Percentiles rank a stretch among this genome's conserved stretches.
These are phyloP conservation scores for Ophiostoma sp. DNA, from an alignment of 2,329 filamentous ascomycete genomes.

Conservation along the genomic window DNA sequence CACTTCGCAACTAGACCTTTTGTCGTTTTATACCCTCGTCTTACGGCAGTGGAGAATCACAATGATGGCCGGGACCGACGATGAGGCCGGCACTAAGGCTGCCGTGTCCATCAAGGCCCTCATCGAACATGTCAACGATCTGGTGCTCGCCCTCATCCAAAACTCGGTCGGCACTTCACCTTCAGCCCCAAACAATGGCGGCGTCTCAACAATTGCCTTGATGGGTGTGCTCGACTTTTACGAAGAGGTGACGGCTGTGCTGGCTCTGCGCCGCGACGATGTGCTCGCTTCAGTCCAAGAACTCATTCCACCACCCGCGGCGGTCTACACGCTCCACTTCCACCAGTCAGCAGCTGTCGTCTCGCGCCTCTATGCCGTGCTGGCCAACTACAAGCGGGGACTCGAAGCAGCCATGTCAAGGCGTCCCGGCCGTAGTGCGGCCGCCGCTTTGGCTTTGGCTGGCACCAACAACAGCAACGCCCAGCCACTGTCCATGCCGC, in stretches of 20 bases:
- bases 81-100: slow-evolving; percentile 4
- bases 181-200: background rate
- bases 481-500: slow-evolving; percentile 27
- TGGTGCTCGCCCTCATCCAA: slow-evolving; percentile 63
- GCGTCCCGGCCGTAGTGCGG: slow-evolving; percentile 25
- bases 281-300: slow-evolving; percentile 61
- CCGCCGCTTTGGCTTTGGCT: background rate
- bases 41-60: slow-evolving; percentile 59
- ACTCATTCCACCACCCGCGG: slow-evolving; percentile 64
- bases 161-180: slow-evolving; percentile 45
- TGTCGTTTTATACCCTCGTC: slow-evolving; percentile 67
- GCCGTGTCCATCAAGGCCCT: slow-evolving; percentile 43
- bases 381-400: slow-evolving; percentile 71
- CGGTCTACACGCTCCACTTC: slow-evolving; percentile 73
- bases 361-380: slow-evolving; percentile 67
- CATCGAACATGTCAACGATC: slow-evolving; percentile 52
- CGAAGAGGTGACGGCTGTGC: slow-evolving; percentile 58
- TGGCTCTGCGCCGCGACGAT: slow-evolving; percentile 48
- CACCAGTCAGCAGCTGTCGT: slow-evolving; percentile 61
- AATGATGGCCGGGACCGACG: slow-evolving; percentile 43
- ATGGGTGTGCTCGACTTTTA: slow-evolving; percentile 70
- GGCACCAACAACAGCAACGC: background rate
- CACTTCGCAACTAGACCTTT: slow-evolving; percentile 58
- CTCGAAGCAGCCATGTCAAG: slow-evolving; percentile 64
- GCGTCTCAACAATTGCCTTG: slow-evolving; percentile 34